Evolutionary conservation across 306 rosid genomes (phyloP).

Genomic region (Dalbergia oliveri): DNA sequence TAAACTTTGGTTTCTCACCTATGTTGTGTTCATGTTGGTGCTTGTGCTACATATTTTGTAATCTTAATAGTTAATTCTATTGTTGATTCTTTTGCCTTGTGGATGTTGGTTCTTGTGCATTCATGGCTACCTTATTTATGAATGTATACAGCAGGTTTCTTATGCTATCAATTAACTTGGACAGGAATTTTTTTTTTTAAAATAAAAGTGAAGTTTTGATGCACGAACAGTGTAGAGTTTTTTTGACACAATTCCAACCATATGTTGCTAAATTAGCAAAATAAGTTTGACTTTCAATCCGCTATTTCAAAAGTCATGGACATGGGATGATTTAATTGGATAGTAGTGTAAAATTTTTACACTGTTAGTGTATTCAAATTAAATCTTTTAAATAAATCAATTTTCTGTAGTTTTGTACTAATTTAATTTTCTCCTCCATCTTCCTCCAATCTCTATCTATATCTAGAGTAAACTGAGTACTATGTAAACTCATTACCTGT

Average conservation of each 20-base stretch:
- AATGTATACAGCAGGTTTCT: background rate
- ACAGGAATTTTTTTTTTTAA: background rate
- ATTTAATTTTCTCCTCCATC: background rate
- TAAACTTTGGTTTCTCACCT: too few species aligned
- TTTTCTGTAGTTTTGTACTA: slow-evolving; percentile 21
- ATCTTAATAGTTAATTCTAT: background rate
- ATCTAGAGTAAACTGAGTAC: background rate
- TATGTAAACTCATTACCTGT: slow-evolving; percentile 7
- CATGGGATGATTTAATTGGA: too few species aligned
- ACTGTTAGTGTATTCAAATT: too few species aligned
- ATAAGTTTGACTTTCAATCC: too few species aligned
- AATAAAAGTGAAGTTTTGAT: too few species aligned
- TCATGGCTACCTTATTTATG: background rate
- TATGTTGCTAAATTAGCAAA: too few species aligned
- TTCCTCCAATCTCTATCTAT: background rate
- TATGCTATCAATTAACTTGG: slow-evolving; percentile 7
- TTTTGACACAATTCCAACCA: too few species aligned
- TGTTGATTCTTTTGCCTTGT: background rate
- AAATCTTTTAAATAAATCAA: background rate
- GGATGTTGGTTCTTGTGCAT: background rate
- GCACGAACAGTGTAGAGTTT: too few species aligned
- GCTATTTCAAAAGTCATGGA: too few species aligned
- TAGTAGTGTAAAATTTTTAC: too few species aligned
- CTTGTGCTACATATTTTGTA: too few species aligned
- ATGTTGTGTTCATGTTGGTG: background rate